These are phyloP conservation scores for Penicillium roqueforti DNA, from an alignment of 495 filamentous ascomycete species.

Conservation along the genomic window DNA sequence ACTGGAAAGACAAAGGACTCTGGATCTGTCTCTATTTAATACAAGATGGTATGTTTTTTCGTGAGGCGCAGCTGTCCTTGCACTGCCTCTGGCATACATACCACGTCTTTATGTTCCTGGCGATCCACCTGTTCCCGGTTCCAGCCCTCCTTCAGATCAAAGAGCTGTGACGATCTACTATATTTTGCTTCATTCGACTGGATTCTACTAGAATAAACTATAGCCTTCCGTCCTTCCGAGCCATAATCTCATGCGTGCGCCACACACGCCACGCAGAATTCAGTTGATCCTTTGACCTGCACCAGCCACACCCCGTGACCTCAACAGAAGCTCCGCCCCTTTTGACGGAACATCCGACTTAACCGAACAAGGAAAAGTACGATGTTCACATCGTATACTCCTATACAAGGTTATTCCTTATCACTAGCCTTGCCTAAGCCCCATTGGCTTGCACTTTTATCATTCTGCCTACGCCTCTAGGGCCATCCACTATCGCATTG, in stretches of 20 bases:
- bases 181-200: neutral
- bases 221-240: neutral
- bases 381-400: neutral
- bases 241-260: neutral
- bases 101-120: neutral
- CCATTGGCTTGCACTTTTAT: neutral
- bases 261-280: neutral
- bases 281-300: neutral
- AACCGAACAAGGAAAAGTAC: neutral
- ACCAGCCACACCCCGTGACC: constrained; percentile 7
- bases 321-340: constrained; percentile 4
- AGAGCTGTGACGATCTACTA: neutral
- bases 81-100: constrained; percentile 4
- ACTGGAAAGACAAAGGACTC: neutral
- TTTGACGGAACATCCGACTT: neutral
- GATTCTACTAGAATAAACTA: neutral
- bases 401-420: neutral
- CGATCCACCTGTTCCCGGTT: constrained; percentile 1
- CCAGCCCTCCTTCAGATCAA: neutral
- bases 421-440: neutral
- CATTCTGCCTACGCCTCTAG: neutral
- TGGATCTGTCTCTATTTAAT: constrained; percentile 1
- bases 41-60: too few relatives aligned
- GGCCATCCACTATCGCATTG: constrained; percentile 5
- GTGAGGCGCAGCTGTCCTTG: neutral